These are phyloP conservation scores for Hordeum marinum DNA, from an alignment of 176 grass and related monocot species.

Conservation along the genomic window DNA sequence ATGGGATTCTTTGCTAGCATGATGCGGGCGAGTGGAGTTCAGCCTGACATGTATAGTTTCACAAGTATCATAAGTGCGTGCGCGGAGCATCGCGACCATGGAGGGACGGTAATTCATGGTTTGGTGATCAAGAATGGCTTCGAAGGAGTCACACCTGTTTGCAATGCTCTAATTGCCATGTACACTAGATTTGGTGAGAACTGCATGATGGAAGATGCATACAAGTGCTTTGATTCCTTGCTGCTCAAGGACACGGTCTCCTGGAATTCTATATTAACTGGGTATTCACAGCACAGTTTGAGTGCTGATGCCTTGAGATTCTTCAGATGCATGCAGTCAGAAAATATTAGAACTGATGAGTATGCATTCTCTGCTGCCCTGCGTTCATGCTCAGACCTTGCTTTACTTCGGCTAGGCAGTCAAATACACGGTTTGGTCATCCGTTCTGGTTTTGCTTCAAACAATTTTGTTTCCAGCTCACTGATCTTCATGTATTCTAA, in stretches of 20 bases:
- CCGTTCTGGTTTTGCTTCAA: constrained; percentile 42
- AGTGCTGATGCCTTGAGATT: constrained; percentile 48
- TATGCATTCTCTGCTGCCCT: constrained; percentile 56
- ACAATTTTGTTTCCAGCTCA: constrained; percentile 57
- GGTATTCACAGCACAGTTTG: constrained; percentile 47
- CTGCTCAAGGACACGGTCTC: constrained; percentile 42
- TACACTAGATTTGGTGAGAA: constrained; percentile 33
- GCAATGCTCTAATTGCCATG: constrained; percentile 59
- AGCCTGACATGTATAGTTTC: constrained; percentile 59
- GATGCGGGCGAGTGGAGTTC: constrained; percentile 24
- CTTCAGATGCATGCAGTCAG: constrained; percentile 39
- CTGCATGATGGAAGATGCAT: constrained; percentile 53
- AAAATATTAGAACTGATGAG: constrained; percentile 28
- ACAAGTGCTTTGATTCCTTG: constrained; percentile 40
- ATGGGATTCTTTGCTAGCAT: constrained; percentile 41
- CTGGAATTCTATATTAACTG: constrained; percentile 68
- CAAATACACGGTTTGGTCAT: constrained; percentile 48
- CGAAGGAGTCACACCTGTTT: constrained; percentile 34
- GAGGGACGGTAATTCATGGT: constrained; percentile 39
- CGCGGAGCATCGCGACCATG: neutral
- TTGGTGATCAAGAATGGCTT: constrained; percentile 42
- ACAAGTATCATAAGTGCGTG: constrained; percentile 55
- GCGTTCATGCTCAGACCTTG: constrained; percentile 55
- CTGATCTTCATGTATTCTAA: constrained; percentile 73
- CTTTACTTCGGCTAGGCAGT: constrained; percentile 51